Conservation (phyloP, 257 asterid species). For the Cinchona pubescens region DNA sequence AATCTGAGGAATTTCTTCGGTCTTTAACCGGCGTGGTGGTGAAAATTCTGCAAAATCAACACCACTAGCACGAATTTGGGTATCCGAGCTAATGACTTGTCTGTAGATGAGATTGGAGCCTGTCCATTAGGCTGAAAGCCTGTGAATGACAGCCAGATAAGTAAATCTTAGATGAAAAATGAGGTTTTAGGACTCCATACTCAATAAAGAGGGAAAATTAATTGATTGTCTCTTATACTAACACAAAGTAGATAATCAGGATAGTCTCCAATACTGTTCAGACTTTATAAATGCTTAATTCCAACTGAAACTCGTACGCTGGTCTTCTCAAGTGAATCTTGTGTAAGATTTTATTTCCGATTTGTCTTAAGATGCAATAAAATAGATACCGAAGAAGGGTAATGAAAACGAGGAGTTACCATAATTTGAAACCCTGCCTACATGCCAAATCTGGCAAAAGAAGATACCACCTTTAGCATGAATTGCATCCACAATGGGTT, state of each 20-base stretch:
- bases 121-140: slow-evolving; percentile 69
- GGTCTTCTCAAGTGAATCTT: not conserved
- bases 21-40: slow-evolving; percentile 56
- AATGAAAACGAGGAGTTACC: slow-evolving; percentile 9
- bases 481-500: slow-evolving; percentile 38
- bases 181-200: not conserved
- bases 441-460: slow-evolving; percentile 36
- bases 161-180: not conserved
- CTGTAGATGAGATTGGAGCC: slow-evolving; percentile 65
- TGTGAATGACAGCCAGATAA: slow-evolving; percentile 20
- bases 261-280: not conserved
- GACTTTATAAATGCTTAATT: not conserved
- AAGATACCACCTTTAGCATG: slow-evolving; percentile 34
- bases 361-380: too few species aligned
- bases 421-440: slow-evolving; percentile 26
- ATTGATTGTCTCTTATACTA: too few species aligned
- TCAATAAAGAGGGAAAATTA: not conserved
- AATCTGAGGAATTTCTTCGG: slow-evolving; percentile 60
- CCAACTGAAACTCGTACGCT: not conserved
- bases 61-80: slow-evolving; percentile 44
- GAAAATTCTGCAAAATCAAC: slow-evolving; percentile 37
- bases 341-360: not conserved
- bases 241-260: not conserved
- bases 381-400: not conserved
- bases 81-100: slow-evolving; percentile 42